phyloP scores from a whole-genome alignment of 108 stramenopile species.

The Nitzschia putrida region DNA sequence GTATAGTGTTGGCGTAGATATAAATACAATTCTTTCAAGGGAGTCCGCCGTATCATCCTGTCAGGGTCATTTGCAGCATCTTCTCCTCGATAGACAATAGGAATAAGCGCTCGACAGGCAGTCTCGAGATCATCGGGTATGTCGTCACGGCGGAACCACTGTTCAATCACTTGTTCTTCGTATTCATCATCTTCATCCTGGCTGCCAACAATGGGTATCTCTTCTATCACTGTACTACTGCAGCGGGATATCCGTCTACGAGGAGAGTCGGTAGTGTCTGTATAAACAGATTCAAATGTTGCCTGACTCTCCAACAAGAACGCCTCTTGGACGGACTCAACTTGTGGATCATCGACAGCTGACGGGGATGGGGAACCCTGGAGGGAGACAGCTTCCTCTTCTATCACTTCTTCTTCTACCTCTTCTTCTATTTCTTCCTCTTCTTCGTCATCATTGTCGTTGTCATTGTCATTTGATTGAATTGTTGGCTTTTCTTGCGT shows the following conservation, averaged over 20 bases:
- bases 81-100: conserved; percentile 21
- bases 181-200: conserved; percentile 20
- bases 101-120: conserved; percentile 14
- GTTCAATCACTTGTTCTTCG: conserved; percentile 33
- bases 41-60: conserved; percentile 23
- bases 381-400: not conserved
- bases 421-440: not conserved
- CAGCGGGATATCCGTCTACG: not conserved
- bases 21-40: conserved; percentile 24
- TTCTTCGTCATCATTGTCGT: conserved; percentile 12
- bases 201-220: not conserved
- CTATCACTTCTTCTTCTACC: not conserved
- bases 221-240: conserved; percentile 5
- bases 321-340: not conserved
- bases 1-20: conserved; percentile 32
- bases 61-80: conserved; percentile 15
- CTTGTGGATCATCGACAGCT: not conserved
- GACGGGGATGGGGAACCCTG: not conserved
- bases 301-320: not conserved
- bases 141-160: conserved; percentile 1
- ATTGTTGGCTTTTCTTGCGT: not conserved
- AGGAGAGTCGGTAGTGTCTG: not conserved
- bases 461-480: not conserved
- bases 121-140: conserved; percentile 22
- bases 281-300: not conserved